A percentile compares a stretch with the other conserved stretches of the same genome.
phyloP scores from a whole-genome alignment of 2,329 filamentous ascomycete genomes.

The Cladophialophora immunda region DNA sequence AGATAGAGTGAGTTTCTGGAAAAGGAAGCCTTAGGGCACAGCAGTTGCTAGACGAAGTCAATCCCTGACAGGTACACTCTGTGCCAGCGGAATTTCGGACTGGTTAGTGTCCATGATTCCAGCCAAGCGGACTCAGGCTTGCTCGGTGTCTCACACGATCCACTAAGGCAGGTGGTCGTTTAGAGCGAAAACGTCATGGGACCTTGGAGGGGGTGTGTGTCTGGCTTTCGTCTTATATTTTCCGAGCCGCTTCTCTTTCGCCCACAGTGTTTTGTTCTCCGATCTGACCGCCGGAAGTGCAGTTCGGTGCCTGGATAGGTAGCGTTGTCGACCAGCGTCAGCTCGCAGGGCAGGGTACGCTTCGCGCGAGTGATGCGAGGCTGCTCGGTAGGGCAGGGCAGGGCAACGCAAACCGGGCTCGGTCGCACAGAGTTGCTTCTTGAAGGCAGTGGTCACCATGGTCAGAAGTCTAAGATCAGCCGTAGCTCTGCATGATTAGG shows the following conservation, averaged over 20 bases:
- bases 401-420: background rate
- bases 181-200: slow-evolving; percentile 18
- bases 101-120: background rate
- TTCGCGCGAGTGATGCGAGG: slow-evolving; percentile 10
- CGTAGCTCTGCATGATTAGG: slow-evolving; percentile 13
- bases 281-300: slow-evolving; percentile 22
- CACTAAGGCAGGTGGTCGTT: slow-evolving; percentile 10
- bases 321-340: background rate
- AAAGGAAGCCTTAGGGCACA: slow-evolving; percentile 7
- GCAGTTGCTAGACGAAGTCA: background rate
- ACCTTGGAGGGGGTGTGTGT: background rate
- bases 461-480: slow-evolving; percentile 16
- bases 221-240: background rate
- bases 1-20: slow-evolving; percentile 23
- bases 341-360: background rate
- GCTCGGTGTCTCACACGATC: slow-evolving; percentile 12
- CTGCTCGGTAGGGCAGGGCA: background rate
- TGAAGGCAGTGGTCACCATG: slow-evolving; percentile 20
- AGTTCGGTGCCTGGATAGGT: background rate
- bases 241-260: background rate
- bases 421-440: slow-evolving; percentile 24
- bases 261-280: background rate
- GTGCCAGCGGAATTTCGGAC: slow-evolving; percentile 19
- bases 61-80: background rate
- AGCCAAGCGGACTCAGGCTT: slow-evolving; percentile 1